Conservation (phyloP, 2,329 filamentous ascomycete species). For the Cladosporium oxysporum region DNA sequence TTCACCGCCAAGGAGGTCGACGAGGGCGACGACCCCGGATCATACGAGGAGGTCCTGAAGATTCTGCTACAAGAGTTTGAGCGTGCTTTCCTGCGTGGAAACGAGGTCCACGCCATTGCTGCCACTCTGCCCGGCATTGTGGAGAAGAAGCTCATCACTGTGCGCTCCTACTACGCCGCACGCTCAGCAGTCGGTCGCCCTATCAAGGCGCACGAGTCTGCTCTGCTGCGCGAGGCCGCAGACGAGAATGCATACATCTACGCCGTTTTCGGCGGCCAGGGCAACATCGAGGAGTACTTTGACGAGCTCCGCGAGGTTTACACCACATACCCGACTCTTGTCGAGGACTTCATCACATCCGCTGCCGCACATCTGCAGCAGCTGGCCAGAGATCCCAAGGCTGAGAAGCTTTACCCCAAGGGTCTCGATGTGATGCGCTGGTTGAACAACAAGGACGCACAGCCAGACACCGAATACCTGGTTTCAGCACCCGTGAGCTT, state of each 20-base stretch:
- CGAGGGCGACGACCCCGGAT: constrained; percentile 88
- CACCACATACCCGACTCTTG: constrained; percentile 85
- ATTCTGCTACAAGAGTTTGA: constrained; percentile 94
- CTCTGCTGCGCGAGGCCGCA: constrained; percentile 82
- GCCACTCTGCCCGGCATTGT: constrained; percentile 85
- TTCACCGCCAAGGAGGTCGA: constrained; percentile 87
- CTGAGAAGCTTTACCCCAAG: constrained; percentile 95
- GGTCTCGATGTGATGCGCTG: constrained; percentile 94
- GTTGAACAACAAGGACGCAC: constrained; percentile 84
- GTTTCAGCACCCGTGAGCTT: constrained; percentile 95
- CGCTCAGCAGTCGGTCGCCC: constrained; percentile 79
- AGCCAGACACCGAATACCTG: constrained; percentile 91
- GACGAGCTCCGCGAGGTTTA: constrained; percentile 93
- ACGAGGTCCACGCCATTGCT: constrained; percentile 91
- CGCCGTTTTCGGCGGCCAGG: constrained; percentile 93
- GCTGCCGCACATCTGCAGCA: constrained; percentile 86
- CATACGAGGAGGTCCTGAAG: constrained; percentile 90
- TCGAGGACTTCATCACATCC: constrained; percentile 78
- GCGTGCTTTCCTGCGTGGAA: constrained; percentile 88
- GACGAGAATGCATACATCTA: constrained; percentile 85
- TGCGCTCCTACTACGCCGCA: constrained; percentile 88
- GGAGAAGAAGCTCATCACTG: constrained; percentile 86
- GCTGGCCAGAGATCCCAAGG: constrained; percentile 77
- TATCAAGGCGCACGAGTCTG: constrained; percentile 91
- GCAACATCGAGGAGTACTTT: constrained; percentile 99